These are phyloP conservation scores for Mycosphaerella sp. DNA, from an alignment of 2,329 filamentous ascomycete species.

Conservation along the genomic window DNA sequence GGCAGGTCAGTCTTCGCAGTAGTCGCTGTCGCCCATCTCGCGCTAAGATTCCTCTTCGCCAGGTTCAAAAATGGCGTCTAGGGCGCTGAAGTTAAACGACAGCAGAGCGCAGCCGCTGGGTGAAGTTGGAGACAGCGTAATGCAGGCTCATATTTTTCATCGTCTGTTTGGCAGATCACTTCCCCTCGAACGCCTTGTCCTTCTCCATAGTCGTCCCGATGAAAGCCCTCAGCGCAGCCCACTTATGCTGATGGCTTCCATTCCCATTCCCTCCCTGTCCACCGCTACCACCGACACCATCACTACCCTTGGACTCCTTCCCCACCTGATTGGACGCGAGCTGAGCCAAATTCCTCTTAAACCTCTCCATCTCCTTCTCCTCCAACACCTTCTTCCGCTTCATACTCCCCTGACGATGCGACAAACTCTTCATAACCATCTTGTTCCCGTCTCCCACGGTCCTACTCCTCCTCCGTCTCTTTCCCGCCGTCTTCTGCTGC, in stretches of 20 bases:
- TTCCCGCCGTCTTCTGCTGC: background rate
- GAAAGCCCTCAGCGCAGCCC: conserved; percentile 75
- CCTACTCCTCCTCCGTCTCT: conserved; percentile 12
- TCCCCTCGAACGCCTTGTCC: conserved; percentile 62
- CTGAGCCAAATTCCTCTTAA: conserved; percentile 74
- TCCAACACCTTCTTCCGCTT: conserved; percentile 79
- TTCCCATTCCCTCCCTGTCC: conserved; percentile 17
- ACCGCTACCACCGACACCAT: conserved; percentile 22
- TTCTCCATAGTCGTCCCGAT: conserved; percentile 86
- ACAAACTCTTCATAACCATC: conserved; percentile 67
- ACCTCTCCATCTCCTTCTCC: conserved; percentile 72
- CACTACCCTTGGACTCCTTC: conserved; percentile 3
- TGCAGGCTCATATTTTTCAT: background rate
- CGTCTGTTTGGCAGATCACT: conserved; percentile 10
- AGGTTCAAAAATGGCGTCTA: no score
- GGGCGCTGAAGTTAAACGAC: no score
- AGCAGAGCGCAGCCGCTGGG: no score
- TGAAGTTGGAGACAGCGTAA: background rate
- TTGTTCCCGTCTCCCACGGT: conserved; percentile 49
- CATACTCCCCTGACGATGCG: conserved; percentile 68
- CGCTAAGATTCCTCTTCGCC: no score
- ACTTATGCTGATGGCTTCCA: conserved; percentile 53
- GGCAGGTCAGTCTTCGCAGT: no score
- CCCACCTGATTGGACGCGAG: conserved; percentile 40
- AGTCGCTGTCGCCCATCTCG: no score